Evolutionary conservation across 192 early-diverging fungal species (phyloP).

Genomic region (Coemansia furcata): DNA sequence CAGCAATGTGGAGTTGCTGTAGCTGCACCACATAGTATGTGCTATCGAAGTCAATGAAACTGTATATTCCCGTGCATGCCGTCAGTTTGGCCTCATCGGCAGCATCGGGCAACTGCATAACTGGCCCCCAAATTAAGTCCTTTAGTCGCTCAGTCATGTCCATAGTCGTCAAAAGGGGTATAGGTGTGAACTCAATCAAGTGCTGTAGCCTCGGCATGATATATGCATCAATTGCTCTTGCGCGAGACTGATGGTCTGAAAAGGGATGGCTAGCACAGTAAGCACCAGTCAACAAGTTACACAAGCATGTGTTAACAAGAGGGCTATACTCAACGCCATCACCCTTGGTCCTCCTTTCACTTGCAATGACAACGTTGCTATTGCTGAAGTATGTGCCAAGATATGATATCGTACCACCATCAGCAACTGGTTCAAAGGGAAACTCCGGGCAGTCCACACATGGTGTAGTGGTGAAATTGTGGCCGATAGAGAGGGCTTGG

Average conservation of each 20-base stretch:
- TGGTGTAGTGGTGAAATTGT: neutral
- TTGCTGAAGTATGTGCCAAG: neutral
- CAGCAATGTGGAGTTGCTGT: neutral
- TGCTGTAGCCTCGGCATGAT: neutral
- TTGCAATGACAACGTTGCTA: neutral
- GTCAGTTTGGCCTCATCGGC: neutral
- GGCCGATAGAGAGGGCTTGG: neutral
- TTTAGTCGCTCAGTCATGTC: neutral
- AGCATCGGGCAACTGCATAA: neutral
- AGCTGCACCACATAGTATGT: neutral
- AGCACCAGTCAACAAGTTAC: neutral
- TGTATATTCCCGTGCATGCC: neutral
- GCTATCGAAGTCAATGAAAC: neutral
- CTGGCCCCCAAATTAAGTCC: neutral
- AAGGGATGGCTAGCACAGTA: neutral
- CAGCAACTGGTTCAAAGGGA: neutral
- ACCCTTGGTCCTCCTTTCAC: neutral
- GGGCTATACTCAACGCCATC: neutral
- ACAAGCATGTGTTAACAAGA: neutral
- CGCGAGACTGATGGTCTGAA: neutral
- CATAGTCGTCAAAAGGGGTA: neutral
- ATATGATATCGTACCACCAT: neutral
- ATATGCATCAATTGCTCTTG: neutral
- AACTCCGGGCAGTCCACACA: neutral
- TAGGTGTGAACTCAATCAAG: neutral